Evolutionary conservation across 2,329 filamentous ascomycete species (phyloP), one percentile per base, ranked within the genome.

Genomic region (Penicillium olsonii): DNA sequence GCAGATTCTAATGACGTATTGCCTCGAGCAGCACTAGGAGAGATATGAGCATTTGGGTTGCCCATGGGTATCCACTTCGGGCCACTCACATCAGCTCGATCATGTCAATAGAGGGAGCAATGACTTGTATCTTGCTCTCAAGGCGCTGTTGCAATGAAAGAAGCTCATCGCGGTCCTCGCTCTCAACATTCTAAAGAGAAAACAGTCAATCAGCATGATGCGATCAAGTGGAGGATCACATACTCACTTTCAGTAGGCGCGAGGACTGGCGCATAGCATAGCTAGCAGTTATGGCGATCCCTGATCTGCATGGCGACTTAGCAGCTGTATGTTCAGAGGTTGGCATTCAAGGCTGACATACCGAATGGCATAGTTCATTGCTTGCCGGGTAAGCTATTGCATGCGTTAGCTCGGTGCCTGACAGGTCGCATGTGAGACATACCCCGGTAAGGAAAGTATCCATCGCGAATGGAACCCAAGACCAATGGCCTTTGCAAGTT

Each of bases 331-430:
- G 34, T 45, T 14, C n/a, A 11, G 35, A 19, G 9, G 29, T 15
- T 27, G n/a, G 14, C 17, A 24, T 24, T 24, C 14, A 1, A 40
- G 34, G 48, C 9, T 34, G 27, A 7, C 55, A 45, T 67, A 73
- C 71, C 88, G 80, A 63, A 96, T 92, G 67, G 91, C 91, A 81
- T 94, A 95, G 74, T 90, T 95, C 81, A 95, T 87, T 42, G 90
- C 89, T 74, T 95, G 90, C 60, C 86, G 81, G 50, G 85, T 87
- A 59, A 85, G 74, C 82, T 85, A 54, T 45, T 52, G 47, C 55
- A 46, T 62, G 53, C 38, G 42, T 60, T 35, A 46, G 64, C n/a
- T 64, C 38, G 52, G 54, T 17, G 19, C 38, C 22, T 24, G 15
- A 35, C 24, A 8, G 20, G 34, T 19, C 4, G 35, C 7, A 38